Evolutionary conservation across 805 yeast species (phyloP).

Genomic region (Metschnikowia matae): DNA sequence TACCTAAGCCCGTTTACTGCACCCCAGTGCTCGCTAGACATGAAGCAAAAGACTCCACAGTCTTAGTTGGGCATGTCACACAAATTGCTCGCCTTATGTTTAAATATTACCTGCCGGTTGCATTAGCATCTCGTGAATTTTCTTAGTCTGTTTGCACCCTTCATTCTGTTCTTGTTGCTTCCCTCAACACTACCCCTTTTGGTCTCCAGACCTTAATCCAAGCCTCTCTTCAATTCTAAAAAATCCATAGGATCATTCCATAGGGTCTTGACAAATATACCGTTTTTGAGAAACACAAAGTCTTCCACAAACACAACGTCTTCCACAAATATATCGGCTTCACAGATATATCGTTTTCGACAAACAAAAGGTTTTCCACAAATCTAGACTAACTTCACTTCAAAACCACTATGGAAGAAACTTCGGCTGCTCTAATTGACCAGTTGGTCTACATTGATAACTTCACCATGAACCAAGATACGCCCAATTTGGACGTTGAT

Average conservation of each 20-base stretch:
- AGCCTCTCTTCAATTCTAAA: too few relatives aligned
- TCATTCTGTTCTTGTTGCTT: too few relatives aligned
- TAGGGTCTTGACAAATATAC: too few relatives aligned
- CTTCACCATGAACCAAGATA: conserved; percentile 45
- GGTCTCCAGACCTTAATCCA: too few relatives aligned
- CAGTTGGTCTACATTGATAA: conserved; percentile 79
- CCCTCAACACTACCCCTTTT: too few relatives aligned
- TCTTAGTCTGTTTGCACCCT: background rate
- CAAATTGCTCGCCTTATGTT: conserved; percentile 1
- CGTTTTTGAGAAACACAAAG: too few relatives aligned
- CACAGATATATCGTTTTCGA: too few relatives aligned
- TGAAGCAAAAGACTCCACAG: conserved; percentile 9
- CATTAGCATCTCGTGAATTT: background rate
- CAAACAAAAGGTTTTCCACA: too few relatives aligned
- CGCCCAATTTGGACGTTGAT: conserved; percentile 38
- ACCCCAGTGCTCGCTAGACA: conserved; percentile 1
- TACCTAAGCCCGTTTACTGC: conserved; percentile 1
- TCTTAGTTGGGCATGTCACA: background rate
- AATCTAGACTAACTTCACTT: too few relatives aligned
- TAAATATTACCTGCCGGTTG: background rate
- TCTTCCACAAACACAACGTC: too few relatives aligned
- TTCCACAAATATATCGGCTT: too few relatives aligned
- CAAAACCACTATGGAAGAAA: conserved; percentile 16
- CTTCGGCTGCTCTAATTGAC: conserved; percentile 52
- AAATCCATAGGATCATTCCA: too few relatives aligned